Evolutionary conservation across 1,284 basidiomycete species (phyloP).

Genomic region (Moesziomyces sp.): DNA sequence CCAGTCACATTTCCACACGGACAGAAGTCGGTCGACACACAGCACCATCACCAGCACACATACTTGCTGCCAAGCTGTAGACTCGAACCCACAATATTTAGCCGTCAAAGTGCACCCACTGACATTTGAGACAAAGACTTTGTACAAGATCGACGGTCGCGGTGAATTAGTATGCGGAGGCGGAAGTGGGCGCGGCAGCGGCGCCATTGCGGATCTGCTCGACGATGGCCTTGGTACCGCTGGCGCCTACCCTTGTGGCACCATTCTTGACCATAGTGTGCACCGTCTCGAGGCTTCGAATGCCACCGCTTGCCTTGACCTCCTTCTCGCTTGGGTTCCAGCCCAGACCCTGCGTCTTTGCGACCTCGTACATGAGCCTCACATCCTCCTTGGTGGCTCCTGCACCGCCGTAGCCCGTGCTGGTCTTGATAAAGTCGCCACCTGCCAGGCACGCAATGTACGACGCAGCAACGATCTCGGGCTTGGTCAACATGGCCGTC

Average conservation of each 20-base stretch:
- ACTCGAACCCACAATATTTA: not conserved
- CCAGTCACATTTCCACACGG: not conserved
- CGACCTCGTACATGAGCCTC: conserved; percentile 56
- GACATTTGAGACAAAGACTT: not conserved
- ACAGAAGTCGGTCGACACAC: not conserved
- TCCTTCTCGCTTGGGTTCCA: conserved; percentile 27
- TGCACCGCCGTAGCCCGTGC: conserved; percentile 58
- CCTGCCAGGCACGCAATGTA: conserved; percentile 58
- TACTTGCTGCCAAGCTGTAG: conserved; percentile 36
- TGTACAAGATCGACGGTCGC: not conserved
- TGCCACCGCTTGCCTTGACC: conserved; percentile 61
- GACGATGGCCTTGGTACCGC: conserved; percentile 57
- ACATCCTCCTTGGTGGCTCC: conserved; percentile 57
- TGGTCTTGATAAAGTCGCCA: conserved; percentile 61
- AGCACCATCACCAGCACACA: not conserved
- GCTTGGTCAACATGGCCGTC: conserved; percentile 48
- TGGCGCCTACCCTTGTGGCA: conserved; percentile 55
- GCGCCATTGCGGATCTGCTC: conserved; percentile 39
- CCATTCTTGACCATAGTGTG: conserved; percentile 55
- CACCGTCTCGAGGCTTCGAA: conserved; percentile 43
- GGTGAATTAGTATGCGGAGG: conserved; percentile 14
- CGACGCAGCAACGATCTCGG: conserved; percentile 48
- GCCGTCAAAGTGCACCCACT: not conserved
- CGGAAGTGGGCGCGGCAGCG: conserved; percentile 9
- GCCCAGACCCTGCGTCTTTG: conserved; percentile 16